Conservation (phyloP, 345 rosid genomes). For the Pistacia atlantica region DNA sequence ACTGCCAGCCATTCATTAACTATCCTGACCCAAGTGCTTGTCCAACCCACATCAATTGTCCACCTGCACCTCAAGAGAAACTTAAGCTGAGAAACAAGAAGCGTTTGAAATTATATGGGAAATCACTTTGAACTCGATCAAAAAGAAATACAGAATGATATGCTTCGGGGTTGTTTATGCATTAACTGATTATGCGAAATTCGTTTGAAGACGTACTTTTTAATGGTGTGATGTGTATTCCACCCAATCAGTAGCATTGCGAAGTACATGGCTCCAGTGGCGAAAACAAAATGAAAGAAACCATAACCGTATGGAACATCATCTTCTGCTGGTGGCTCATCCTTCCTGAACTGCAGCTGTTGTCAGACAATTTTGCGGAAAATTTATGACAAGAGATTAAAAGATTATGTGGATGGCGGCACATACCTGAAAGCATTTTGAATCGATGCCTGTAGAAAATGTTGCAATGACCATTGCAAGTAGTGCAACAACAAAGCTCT, state of each 20-base stretch:
- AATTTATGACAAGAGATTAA: not conserved
- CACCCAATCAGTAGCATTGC: slow-evolving; percentile 93
- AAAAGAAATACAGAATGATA: not conserved
- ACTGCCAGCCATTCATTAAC: slow-evolving; percentile 96
- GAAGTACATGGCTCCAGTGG: slow-evolving; percentile 97
- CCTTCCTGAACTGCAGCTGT: slow-evolving; percentile 56
- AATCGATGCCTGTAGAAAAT: slow-evolving; percentile 94
- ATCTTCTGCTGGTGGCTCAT: slow-evolving; percentile 50
- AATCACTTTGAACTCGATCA: not conserved
- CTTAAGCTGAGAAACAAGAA: not conserved
- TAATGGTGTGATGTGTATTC: slow-evolving; percentile 86
- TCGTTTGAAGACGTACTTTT: slow-evolving; percentile 46
- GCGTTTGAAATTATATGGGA: not conserved
- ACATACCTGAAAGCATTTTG: slow-evolving; percentile 89
- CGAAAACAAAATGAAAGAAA: slow-evolving; percentile 96
- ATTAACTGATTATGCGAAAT: not conserved
- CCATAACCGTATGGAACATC: slow-evolving; percentile 92
- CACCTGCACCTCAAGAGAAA: slow-evolving; percentile 50
- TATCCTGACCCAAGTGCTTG: slow-evolving; percentile 94
- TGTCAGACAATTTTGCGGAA: slow-evolving; percentile 15
- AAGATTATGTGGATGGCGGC: slow-evolving; percentile 3
- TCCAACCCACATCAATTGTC: slow-evolving; percentile 99
- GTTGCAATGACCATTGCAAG: slow-evolving; percentile 92
- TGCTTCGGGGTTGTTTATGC: not conserved
- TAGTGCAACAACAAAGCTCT: slow-evolving; percentile 88